Base-by-base conservation (phyloP, 495 filamentous ascomycete genomes). In the Penicillium desertorum region DNA sequence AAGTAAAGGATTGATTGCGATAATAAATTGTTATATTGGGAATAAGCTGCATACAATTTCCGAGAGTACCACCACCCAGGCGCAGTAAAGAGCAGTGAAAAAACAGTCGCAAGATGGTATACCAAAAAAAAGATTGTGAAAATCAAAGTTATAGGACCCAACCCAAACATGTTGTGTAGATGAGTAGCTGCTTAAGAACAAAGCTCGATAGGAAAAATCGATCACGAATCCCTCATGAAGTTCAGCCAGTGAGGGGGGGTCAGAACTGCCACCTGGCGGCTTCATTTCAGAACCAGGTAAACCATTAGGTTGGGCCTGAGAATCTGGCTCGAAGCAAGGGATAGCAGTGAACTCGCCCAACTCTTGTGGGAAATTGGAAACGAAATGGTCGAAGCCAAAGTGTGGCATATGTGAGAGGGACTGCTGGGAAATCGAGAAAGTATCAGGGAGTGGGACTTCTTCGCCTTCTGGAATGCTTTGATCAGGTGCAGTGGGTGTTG, bases 271-370 rank as follows among this genome's bases (percentile, higher is more conserved):
- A 8, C 50, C 48, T 19, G 65, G 60, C 32, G 60, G 60, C 59
- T 72, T 71, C 42, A 73, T 54, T 7, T 73, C 70, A 9, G 57
- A 23, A 19, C 61, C 51, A 34, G 64, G 45, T 50, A 65, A 43
- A 4, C 54, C 57, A 23, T 48, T 36, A 10, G 59, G 43, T 11
- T 62, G 60, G n/a, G 63, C 59, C 41, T 75, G 72, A 7, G 58
- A 48, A 61, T 79, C 75, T 5, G 69, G 56, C 30, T 79, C 76
- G 57, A 79, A 79, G 57, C 71, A 76, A 3, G 76, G 74, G 57
- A 79, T 78, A 0, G 75, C 75, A 19, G 70, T 77, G 45, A 79
- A 79, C 51, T 79, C 75, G 44, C 69, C 75, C 32, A 79, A 51
- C 45, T 79, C 76, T 55, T 77, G 75, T 2, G 76, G 76, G 27